Evolutionary conservation across 108 stramenopile genomes (phyloP), one percentile per base, ranked within the genome.

Genomic region (Mayamaea pseudoterrestris): DNA sequence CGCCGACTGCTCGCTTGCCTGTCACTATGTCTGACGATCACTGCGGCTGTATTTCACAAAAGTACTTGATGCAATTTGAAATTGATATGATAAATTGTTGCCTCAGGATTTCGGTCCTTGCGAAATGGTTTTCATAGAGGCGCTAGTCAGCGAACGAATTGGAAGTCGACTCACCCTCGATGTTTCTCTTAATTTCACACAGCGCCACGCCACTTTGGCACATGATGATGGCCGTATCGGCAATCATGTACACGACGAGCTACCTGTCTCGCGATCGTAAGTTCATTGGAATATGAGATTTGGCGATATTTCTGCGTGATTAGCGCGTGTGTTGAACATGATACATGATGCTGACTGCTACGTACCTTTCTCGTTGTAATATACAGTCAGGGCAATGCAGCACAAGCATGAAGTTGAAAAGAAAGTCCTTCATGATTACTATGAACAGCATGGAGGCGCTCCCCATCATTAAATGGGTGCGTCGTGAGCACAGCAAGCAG

Each of bases 201-300:
- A 66, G 71, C 40, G 53, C 54, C 49, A 69, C 54, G 44, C 73
- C 73, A 12, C 52, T 74, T 54, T 74, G 73, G 73, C 73, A 74
- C 53, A 59, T 66, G 36, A 74, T 74, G 73, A 62, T 70, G 40
- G 62, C 63, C 30, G 66, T 69, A 1, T 70, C 68, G 25, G 56
- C 63, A 47, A 57, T 69, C 57, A 74, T 74, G 73, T 74, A 74
- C 61, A 67, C 73, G 16, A 55, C 65, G 41, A 68, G 58, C 32
- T 74, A 74, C 39, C 30, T 65, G 34, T 58, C 58, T 40, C 58
- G 67, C 65, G 66, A 74, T 49, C 55, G 72, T 74, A 49, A 52
- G 68, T 65, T 16, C 27, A 6, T 39, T 14, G 8, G 4, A 39
- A 18, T 14, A 39, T 3, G 20, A 6, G 4, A 39, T 5, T 39